phyloP scores from a whole-genome alignment of 2,329 filamentous ascomycete species.

The Aschersonia sp. region DNA sequence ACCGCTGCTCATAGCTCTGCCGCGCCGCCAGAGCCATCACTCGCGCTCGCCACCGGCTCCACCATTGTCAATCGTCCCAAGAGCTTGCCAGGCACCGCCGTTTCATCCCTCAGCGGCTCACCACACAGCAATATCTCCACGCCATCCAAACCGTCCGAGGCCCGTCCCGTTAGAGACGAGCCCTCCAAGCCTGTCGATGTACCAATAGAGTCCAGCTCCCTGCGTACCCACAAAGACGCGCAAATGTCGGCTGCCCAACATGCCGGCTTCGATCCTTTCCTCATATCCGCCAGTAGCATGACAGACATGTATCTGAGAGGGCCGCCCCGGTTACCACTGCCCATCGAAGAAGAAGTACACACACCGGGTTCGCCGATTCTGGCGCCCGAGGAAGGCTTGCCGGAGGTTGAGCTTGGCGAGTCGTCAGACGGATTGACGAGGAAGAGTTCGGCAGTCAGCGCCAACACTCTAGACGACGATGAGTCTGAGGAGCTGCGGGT shows the following conservation, averaged over 20 bases:
- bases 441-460: conserved; percentile 43
- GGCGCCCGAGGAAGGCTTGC: conserved; percentile 47
- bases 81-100: conserved; percentile 32
- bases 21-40: conserved; percentile 46
- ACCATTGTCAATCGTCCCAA: conserved; percentile 31
- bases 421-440: conserved; percentile 33
- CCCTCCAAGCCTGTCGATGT: conserved; percentile 46
- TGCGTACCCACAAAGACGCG: conserved; percentile 21
- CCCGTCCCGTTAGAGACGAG: conserved; percentile 13
- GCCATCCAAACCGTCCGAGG: conserved; percentile 12
- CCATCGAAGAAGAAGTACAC: conserved; percentile 83
- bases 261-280: conserved; percentile 23
- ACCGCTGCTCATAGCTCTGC: conserved; percentile 39
- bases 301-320: conserved; percentile 51
- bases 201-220: conserved; percentile 24
- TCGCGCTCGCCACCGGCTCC: conserved; percentile 44
- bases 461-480: conserved; percentile 60
- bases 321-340: conserved; percentile 81
- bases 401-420: conserved; percentile 35
- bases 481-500: conserved; percentile 62
- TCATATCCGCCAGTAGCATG: conserved; percentile 39
- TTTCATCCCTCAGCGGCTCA: conserved; percentile 32
- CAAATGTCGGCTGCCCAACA: conserved; percentile 16
- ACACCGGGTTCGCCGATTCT: conserved; percentile 84
- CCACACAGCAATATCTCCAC: conserved; percentile 23